phyloP scores from a whole-genome alignment of 2,329 filamentous ascomycete species.

The Xylariaceae sp. region DNA sequence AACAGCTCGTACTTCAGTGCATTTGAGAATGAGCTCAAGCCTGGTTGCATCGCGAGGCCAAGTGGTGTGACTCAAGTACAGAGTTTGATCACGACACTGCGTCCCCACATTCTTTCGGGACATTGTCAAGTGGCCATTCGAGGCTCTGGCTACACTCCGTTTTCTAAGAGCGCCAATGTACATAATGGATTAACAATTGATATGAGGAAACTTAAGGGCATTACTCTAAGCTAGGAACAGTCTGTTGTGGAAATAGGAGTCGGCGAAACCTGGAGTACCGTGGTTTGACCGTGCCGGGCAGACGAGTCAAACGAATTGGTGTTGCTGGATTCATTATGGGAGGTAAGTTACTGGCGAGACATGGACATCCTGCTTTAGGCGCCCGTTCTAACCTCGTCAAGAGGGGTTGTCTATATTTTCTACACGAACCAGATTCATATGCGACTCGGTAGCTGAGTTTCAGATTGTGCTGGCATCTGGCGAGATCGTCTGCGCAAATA shows the following conservation, averaged over 20 bases:
- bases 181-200: constrained; percentile 33
- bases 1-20: constrained; percentile 35
- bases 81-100: constrained; percentile 19
- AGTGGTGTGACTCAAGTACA: constrained; percentile 22
- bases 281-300: constrained; percentile 26
- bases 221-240: constrained; percentile 23
- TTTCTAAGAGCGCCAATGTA: constrained; percentile 30
- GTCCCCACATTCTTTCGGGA: constrained; percentile 23
- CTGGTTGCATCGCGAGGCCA: constrained; percentile 28
- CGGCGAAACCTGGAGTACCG: constrained; percentile 27
- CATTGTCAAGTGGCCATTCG: constrained; percentile 26
- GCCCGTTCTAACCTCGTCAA: neutral
- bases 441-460: constrained; percentile 32
- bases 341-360: constrained; percentile 6
- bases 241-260: constrained; percentile 22
- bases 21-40: constrained; percentile 32
- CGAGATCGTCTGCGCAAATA: constrained; percentile 21
- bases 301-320: constrained; percentile 23
- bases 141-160: constrained; percentile 26
- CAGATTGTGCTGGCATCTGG: constrained; percentile 27
- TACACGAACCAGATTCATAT: constrained; percentile 27
- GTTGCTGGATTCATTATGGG: constrained; percentile 26
- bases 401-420: constrained; percentile 24
- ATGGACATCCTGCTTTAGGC: neutral
- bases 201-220: constrained; percentile 25